Conservation (phyloP, 441 rosid genomes). For the Gossypium lobatum region DNA sequence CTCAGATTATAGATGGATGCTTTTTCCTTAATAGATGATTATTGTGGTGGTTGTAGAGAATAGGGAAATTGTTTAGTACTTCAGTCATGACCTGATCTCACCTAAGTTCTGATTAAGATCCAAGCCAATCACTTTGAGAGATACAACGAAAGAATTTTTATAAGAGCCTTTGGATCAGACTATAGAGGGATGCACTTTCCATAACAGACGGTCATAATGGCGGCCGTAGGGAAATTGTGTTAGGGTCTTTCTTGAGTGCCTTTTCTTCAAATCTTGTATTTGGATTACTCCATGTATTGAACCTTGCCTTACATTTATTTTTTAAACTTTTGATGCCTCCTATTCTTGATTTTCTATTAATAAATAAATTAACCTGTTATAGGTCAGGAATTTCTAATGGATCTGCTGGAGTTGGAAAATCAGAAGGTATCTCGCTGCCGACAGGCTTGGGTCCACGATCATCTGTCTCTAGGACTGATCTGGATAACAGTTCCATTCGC, state of each 20-base stretch:
- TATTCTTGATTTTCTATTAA: conserved; percentile 8
- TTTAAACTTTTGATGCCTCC: conserved; percentile 1
- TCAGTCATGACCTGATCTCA: conserved; percentile 1
- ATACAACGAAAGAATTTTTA: neutral
- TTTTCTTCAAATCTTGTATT: conserved; percentile 1
- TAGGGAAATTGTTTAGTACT: neutral
- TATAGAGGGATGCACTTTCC: neutral
- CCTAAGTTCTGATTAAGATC: neutral
- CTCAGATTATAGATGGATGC: neutral
- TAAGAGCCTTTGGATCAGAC: neutral
- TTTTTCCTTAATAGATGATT: neutral
- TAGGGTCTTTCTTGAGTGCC: conserved; percentile 8
- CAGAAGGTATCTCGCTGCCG: conserved; percentile 56
- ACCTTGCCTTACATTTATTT: conserved; percentile 3
- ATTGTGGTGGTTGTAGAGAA: conserved; percentile 3
- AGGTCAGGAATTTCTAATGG: conserved; percentile 79
- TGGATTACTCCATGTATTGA: neutral
- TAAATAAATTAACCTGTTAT: conserved; percentile 24
- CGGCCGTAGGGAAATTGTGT: conserved; percentile 6
- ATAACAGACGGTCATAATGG: neutral
- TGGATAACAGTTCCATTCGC: conserved; percentile 50
- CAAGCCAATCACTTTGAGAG: neutral
- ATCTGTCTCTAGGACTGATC: conserved; percentile 59
- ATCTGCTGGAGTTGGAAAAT: conserved; percentile 60
- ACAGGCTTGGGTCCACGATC: conserved; percentile 58